These are phyloP conservation scores for Pyrenula massariospora DNA, from an alignment of 495 filamentous ascomycete species.

Conservation along the genomic window DNA sequence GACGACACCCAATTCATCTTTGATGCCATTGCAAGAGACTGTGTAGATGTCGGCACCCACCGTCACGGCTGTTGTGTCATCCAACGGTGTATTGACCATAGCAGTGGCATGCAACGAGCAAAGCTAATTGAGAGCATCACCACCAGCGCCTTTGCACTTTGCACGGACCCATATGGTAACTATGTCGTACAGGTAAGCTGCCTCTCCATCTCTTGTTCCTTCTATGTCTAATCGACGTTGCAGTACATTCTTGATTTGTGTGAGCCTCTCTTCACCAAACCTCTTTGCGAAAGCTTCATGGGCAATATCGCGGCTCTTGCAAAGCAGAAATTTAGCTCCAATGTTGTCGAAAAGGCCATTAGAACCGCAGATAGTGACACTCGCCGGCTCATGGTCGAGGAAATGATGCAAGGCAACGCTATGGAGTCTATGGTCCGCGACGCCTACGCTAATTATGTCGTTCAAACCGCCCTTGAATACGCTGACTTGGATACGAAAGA, in stretches of 20 bases:
- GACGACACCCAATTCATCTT: constrained; percentile 92
- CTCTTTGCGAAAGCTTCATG: constrained; percentile 64
- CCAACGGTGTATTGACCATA: constrained; percentile 96
- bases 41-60: constrained; percentile 87
- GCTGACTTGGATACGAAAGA: constrained; percentile 58
- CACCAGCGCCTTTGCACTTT: constrained; percentile 63
- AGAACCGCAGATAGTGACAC: constrained; percentile 59
- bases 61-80: constrained; percentile 97
- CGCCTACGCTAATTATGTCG: constrained; percentile 90
- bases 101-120: constrained; percentile 75
- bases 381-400: constrained; percentile 70
- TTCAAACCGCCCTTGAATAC: constrained; percentile 91
- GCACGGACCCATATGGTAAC: constrained; percentile 96
- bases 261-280: constrained; percentile 71
- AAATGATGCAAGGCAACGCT: constrained; percentile 63
- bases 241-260: constrained; percentile 91
- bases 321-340: constrained; percentile 98
- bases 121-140: constrained; percentile 81
- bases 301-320: constrained; percentile 66
- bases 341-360: constrained; percentile 95
- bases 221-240: not conserved
- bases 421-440: constrained; percentile 82
- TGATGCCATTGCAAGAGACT: constrained; percentile 74
- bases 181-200: constrained; percentile 60
- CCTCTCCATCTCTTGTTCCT: not conserved